Evolutionary conservation across 1,139 yeast species (phyloP).

Genomic region (Saccharomyces hybrid): DNA sequence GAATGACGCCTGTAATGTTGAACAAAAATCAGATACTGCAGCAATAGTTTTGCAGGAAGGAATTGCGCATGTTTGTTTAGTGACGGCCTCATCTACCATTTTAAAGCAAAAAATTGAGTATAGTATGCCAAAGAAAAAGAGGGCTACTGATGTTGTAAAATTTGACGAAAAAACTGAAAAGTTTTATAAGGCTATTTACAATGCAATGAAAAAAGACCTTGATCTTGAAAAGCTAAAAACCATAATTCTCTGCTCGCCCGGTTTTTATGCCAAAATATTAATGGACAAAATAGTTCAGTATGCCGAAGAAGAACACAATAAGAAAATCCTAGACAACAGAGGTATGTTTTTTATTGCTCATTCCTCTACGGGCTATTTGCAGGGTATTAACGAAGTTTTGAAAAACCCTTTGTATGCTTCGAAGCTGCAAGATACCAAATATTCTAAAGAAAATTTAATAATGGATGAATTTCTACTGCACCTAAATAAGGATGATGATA

Average conservation of each 20-base stretch:
- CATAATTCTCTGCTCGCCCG: constrained; percentile 89
- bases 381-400: constrained; percentile 82
- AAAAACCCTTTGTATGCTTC: constrained; percentile 61
- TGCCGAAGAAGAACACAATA: constrained; percentile 53
- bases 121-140: constrained; percentile 75
- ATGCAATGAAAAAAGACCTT: constrained; percentile 59
- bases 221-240: constrained; percentile 68
- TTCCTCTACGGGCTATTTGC: constrained; percentile 86
- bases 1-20: constrained; percentile 65
- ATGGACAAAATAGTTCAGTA: constrained; percentile 47
- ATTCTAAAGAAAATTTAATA: constrained; percentile 61
- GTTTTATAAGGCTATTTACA: constrained; percentile 59
- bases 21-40: constrained; percentile 81
- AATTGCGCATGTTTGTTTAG: constrained; percentile 81
- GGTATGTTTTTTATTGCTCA: constrained; percentile 72
- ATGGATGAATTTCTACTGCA: constrained; percentile 73
- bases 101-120: constrained; percentile 74
- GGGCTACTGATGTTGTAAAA: constrained; percentile 67
- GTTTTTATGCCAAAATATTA: constrained; percentile 66
- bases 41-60: constrained; percentile 95
- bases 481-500: constrained; percentile 69
- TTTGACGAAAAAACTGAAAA: constrained; percentile 74
- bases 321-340: constrained; percentile 48
- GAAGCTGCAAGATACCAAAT: constrained; percentile 71
- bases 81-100: constrained; percentile 86